phyloP scores from a whole-genome alignment of 805 yeast genomes.

The Hanseniaspora vineae region DNA sequence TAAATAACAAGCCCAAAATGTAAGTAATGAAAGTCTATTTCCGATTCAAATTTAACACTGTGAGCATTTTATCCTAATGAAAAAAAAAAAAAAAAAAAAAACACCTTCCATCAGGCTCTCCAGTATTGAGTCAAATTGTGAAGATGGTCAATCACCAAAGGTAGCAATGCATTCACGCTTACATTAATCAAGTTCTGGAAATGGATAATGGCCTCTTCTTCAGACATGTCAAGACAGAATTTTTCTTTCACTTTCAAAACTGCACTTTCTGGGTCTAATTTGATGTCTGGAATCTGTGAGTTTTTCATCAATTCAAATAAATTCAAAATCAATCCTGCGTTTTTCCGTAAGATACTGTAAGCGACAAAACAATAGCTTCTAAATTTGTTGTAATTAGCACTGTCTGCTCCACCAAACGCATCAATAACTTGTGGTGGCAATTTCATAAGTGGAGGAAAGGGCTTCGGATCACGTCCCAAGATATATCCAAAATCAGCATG shows the following conservation, averaged over 20 bases:
- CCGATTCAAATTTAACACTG: too few relatives aligned
- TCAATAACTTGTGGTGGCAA: conserved; percentile 93
- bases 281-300: conserved; percentile 83
- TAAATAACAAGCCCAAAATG: too few relatives aligned
- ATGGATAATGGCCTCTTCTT: conserved; percentile 89
- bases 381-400: conserved; percentile 75
- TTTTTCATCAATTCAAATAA: conserved; percentile 88
- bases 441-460: conserved; percentile 97
- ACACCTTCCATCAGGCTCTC: conserved; percentile 53
- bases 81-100: too few relatives aligned
- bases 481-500: conserved; percentile 98
- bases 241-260: conserved; percentile 88
- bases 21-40: too few relatives aligned
- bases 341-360: conserved; percentile 77
- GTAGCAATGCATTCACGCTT: conserved; percentile 84
- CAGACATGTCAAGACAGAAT: conserved; percentile 84
- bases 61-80: too few relatives aligned
- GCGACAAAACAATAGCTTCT: conserved; percentile 91
- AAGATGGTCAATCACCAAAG: conserved; percentile 87
- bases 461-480: conserved; percentile 93
- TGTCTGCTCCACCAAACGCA: conserved; percentile 91
- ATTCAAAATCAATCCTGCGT: conserved; percentile 79
- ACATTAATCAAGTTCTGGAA: conserved; percentile 91
- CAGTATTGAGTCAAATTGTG: conserved; percentile 97
- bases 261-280: conserved; percentile 72